A percentile compares a stretch with the other conserved stretches of the same genome.
These are phyloP conservation scores for Telfairia occidentalis DNA, from an alignment of 331 rosid genomes.

Conservation along the genomic window DNA sequence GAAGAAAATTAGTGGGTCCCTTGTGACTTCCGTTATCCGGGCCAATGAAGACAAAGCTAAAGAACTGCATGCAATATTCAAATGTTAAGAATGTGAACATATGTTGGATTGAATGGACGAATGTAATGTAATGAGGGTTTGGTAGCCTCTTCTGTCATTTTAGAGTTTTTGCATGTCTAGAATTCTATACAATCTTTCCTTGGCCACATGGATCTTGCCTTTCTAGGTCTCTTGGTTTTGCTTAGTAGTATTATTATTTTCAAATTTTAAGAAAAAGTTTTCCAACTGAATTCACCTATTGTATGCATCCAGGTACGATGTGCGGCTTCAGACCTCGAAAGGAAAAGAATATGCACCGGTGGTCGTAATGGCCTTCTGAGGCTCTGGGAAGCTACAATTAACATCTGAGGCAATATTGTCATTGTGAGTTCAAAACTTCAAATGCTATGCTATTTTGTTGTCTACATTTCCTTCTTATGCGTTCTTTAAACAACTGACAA, in stretches of 20 bases:
- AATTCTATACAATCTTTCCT: background rate
- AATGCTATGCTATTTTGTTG: background rate
- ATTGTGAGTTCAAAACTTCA: constrained; percentile 8
- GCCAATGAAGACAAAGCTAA: background rate
- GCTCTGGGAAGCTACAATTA: constrained; percentile 97
- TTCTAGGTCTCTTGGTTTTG: background rate
- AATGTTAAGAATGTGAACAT: background rate
- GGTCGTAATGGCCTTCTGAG: constrained; percentile 89
- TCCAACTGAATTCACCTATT: background rate
- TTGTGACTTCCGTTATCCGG: background rate
- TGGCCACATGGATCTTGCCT: background rate
- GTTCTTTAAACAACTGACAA: background rate
- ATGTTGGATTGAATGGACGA: background rate
- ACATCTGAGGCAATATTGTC: constrained; percentile 36
- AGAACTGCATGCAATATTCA: background rate
- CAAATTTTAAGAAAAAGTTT: background rate
- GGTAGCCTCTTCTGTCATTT: background rate
- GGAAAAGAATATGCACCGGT: constrained; percentile 96
- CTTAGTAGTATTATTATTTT: background rate
- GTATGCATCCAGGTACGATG: constrained; percentile 55
- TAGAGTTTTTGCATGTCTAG: background rate
- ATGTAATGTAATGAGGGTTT: background rate
- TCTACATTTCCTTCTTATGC: background rate
- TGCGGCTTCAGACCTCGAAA: constrained; percentile 74
- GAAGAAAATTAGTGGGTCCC: background rate